phyloP scores from a whole-genome alignment of 169 alveolate genomes.

The Haemoproteus tartakovskyi region DNA sequence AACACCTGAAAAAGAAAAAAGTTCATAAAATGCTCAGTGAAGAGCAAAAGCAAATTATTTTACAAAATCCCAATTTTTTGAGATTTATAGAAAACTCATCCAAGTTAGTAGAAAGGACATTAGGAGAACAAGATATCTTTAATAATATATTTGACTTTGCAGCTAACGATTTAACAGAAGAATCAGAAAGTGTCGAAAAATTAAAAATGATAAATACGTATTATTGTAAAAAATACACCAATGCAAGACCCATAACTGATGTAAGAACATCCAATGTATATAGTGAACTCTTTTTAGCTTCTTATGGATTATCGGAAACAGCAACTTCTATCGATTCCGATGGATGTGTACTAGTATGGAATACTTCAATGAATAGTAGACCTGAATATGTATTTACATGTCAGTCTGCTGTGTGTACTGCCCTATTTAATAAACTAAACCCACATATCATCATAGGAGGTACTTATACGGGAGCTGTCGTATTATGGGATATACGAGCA shows the following conservation, averaged over 20 bases:
- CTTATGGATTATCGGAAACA: constrained; percentile 82
- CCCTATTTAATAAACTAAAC: constrained; percentile 84
- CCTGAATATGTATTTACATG: constrained; percentile 87
- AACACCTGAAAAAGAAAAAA: neutral
- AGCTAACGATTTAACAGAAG: constrained; percentile 1
- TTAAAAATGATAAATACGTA: constrained; percentile 39
- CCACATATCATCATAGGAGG: constrained; percentile 89
- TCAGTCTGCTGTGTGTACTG: constrained; percentile 84
- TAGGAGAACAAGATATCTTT: constrained; percentile 59
- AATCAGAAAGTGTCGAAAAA: constrained; percentile 12
- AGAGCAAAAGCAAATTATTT: neutral
- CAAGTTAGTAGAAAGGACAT: constrained; percentile 29
- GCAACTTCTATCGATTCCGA: constrained; percentile 74
- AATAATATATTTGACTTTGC: constrained; percentile 33
- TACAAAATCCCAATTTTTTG: constrained; percentile 5
- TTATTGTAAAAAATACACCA: constrained; percentile 43
- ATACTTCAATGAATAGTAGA: constrained; percentile 70
- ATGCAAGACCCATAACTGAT: constrained; percentile 68
- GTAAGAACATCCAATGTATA: constrained; percentile 55
- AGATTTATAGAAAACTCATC: constrained; percentile 23
- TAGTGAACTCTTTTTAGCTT: constrained; percentile 78
- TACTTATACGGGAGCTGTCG: constrained; percentile 86
- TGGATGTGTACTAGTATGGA: constrained; percentile 83
- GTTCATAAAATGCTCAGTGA: neutral
- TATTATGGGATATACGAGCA: constrained; percentile 91